Evolutionary conservation across 208 protist species (phyloP).

Genomic region (Blastocrithidia nonstop): DNA sequence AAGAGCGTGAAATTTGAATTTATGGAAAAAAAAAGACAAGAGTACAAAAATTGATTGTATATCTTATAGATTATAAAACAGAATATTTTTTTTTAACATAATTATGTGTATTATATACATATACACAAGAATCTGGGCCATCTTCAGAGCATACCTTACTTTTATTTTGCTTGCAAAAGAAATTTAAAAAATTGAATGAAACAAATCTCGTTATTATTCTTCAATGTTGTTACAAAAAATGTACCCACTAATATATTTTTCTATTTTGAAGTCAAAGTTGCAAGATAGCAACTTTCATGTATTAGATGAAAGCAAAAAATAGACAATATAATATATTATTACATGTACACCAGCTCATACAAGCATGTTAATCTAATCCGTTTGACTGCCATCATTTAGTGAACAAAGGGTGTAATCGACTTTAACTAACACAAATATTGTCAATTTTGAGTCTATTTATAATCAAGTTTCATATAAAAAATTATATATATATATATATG

Average conservation of each 20-base stretch:
- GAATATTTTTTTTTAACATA: background rate
- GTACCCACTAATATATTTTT: background rate
- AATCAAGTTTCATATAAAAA: too few relatives aligned
- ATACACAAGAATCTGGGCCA: background rate
- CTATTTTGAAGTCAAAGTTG: constrained; percentile 13
- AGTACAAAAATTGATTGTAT: background rate
- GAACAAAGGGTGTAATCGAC: constrained; percentile 31
- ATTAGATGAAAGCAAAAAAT: constrained; percentile 50
- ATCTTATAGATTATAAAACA: background rate
- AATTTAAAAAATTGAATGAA: background rate
- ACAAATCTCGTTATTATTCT: background rate
- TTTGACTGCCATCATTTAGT: constrained; percentile 77
- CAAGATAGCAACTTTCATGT: constrained; percentile 51
- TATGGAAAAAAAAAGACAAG: constrained; percentile 1
- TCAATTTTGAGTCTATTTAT: too few relatives aligned
- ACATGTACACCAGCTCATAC: constrained; percentile 31
- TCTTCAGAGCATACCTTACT: background rate
- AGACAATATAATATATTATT: constrained; percentile 40
- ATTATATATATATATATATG: too few relatives aligned
- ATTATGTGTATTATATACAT: background rate
- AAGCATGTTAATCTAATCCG: constrained; percentile 32
- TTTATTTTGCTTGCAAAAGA: background rate
- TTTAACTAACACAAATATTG: too few relatives aligned
- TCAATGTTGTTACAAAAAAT: background rate
- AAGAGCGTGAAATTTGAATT: background rate